These are phyloP conservation scores for Penstemon barbatus DNA, from an alignment of 257 asterid genomes.

Conservation along the genomic window DNA sequence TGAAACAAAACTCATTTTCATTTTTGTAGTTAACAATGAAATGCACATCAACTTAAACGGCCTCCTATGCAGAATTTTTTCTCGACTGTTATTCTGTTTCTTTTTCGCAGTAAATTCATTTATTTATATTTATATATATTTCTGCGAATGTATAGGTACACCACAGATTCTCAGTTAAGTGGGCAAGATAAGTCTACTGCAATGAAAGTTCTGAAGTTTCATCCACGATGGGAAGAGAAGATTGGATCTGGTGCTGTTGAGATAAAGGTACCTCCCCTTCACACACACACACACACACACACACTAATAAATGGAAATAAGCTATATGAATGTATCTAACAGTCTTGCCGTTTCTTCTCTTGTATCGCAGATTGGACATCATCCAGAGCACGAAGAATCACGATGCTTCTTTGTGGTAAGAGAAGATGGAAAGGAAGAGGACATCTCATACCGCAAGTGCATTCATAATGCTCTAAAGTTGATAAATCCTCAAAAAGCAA, in stretches of 20 bases:
- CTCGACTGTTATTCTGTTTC: too few species aligned
- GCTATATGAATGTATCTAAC: too few species aligned
- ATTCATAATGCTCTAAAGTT: constrained; percentile 55
- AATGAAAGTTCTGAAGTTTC: constrained; percentile 63
- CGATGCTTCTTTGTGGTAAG: constrained; percentile 75
- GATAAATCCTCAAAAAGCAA: constrained; percentile 53
- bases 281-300: too few species aligned
- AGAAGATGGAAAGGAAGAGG: constrained; percentile 78
- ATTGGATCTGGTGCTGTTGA: constrained; percentile 62
- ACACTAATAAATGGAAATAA: too few species aligned
- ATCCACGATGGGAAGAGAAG: constrained; percentile 71
- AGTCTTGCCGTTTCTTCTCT: neutral
- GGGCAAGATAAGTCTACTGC: constrained; percentile 63
- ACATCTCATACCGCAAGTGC: constrained; percentile 84
- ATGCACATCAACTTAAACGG: too few species aligned
- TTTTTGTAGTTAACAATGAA: too few species aligned
- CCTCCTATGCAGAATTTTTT: too few species aligned
- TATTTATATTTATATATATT: neutral
- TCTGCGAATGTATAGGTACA: constrained; percentile 47
- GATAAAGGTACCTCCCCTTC: constrained; percentile 59
- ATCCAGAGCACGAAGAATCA: constrained; percentile 57
- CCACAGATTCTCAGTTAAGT: constrained; percentile 40
- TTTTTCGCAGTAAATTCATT: neutral
- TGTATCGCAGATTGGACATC: constrained; percentile 68
- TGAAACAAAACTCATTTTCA: too few species aligned